These are phyloP conservation scores for Cadophora luteo-olivacea DNA, from an alignment of 2,329 filamentous ascomycete species.

Conservation along the genomic window DNA sequence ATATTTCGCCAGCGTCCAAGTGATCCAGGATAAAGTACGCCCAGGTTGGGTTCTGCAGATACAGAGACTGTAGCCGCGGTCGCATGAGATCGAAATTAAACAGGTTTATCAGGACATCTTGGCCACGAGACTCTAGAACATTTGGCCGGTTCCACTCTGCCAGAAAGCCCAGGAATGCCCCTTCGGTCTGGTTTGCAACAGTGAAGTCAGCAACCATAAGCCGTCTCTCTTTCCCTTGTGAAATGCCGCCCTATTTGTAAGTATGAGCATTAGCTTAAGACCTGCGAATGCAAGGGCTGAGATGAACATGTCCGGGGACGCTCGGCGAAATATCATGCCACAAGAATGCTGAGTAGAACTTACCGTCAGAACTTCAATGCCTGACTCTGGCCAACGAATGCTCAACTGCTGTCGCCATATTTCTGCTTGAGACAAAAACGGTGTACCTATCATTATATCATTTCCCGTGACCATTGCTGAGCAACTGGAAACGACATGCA, in stretches of 20 bases:
- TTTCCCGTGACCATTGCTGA: neutral
- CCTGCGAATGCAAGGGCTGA: too few relatives aligned
- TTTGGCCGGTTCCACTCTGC: neutral
- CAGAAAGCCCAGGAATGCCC: neutral
- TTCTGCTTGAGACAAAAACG: neutral
- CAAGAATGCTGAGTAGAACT: too few relatives aligned
- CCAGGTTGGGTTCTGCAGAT: neutral
- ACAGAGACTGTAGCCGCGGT: neutral
- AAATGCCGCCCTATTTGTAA: neutral
- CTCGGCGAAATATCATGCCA: too few relatives aligned
- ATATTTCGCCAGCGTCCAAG: neutral
- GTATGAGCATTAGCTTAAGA: too few relatives aligned
- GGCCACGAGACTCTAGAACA: neutral
- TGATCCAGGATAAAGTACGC: neutral
- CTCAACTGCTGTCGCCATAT: neutral
- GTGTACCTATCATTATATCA: neutral
- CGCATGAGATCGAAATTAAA: constrained; percentile 8
- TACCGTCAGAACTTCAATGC: neutral
- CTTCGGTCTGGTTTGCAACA: neutral
- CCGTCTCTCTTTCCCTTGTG: constrained; percentile 5
- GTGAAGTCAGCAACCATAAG: neutral
- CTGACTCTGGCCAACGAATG: neutral
- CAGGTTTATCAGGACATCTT: neutral
- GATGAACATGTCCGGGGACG: too few relatives aligned
- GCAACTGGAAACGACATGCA: neutral